Percentiles rank a stretch among this genome's conserved stretches.
phyloP scores from a whole-genome alignment of 2,329 filamentous ascomycete species.

The Hymenoscyphus infarciens region DNA sequence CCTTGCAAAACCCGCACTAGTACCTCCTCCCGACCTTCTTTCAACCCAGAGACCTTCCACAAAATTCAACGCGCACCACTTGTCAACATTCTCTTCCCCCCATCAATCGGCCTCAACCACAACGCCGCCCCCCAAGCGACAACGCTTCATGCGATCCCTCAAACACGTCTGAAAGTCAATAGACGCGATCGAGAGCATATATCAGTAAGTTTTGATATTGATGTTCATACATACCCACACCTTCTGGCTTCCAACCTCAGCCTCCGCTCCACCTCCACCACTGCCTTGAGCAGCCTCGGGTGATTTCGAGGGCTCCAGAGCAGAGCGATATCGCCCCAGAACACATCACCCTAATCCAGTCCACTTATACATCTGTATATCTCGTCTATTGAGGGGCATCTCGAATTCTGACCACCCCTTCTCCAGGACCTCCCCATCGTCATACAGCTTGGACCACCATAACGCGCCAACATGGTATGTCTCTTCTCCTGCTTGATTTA shows the following conservation, averaged over 20 bases:
- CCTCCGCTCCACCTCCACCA: not conserved
- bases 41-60: not conserved
- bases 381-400: slow-evolving; percentile 18
- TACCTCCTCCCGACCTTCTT: slow-evolving; percentile 5
- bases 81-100: slow-evolving; percentile 25
- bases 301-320: slow-evolving; percentile 5
- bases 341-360: not conserved
- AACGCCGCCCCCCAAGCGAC: slow-evolving; percentile 30
- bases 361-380: not conserved
- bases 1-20: not conserved
- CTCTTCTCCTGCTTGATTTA: not conserved
- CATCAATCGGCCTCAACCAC: slow-evolving; percentile 19
- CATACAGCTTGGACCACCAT: slow-evolving; percentile 16
- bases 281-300: slow-evolving; percentile 16
- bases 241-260: not conserved
- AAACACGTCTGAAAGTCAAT: slow-evolving; percentile 21
- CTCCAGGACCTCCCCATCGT: slow-evolving; percentile 23
- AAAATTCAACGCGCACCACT: slow-evolving; percentile 2
- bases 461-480: slow-evolving; percentile 30
- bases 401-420: slow-evolving; percentile 25
- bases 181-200: slow-evolving; percentile 31
- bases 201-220: slow-evolving; percentile 29
- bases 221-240: slow-evolving; percentile 13
- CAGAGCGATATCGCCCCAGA: not conserved
- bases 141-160: slow-evolving; percentile 32